A percentile compares a stretch with the other conserved stretches of the same genome.
Evolutionary conservation across 768 basidiomycete species (phyloP).

Genomic region (Arthromyces matolae): DNA sequence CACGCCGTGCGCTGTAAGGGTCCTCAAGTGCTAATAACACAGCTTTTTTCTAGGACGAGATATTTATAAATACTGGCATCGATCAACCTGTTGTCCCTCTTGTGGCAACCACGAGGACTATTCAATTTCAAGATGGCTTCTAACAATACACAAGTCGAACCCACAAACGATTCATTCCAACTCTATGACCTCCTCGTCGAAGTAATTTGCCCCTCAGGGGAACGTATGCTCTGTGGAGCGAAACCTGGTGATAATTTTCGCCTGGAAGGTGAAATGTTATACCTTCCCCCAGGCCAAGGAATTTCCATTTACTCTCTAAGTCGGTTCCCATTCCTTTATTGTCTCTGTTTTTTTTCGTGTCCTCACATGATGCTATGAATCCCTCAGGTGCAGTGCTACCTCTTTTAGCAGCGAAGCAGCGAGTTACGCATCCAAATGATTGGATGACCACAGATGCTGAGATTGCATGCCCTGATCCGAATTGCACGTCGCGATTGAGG

Average conservation of each 20-base stretch:
- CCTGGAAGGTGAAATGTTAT: conserved; percentile 60
- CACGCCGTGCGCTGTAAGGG: too few relatives aligned
- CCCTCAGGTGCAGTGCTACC: conserved; percentile 58
- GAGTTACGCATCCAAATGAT: conserved; percentile 49
- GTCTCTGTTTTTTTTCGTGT: too few relatives aligned
- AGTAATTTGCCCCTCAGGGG: conserved; percentile 53
- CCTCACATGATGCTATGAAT: too few relatives aligned
- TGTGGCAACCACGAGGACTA: conserved; percentile 8
- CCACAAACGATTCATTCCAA: conserved; percentile 43
- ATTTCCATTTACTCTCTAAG: conserved; percentile 68
- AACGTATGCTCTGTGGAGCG: conserved; percentile 56
- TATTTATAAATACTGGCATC: too few relatives aligned
- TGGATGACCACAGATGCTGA: conserved; percentile 69
- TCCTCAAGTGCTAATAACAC: too few relatives aligned
- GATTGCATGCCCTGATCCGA: conserved; percentile 64
- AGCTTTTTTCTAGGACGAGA: too few relatives aligned
- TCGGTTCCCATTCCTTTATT: too few relatives aligned
- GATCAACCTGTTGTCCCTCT: too few relatives aligned
- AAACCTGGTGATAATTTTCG: conserved; percentile 61
- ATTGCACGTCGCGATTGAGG: conserved; percentile 53
- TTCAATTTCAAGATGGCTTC: neutral
- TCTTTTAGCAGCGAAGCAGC: conserved; percentile 66
- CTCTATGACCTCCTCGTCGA: conserved; percentile 66
- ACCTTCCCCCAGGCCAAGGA: conserved; percentile 58
- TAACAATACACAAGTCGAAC: neutral